A percentile compares a stretch with the other conserved stretches of the same genome.
phyloP scores from a whole-genome alignment of 2,329 filamentous ascomycete species.

The Ophiocordyceps camponoti-leonardi region DNA sequence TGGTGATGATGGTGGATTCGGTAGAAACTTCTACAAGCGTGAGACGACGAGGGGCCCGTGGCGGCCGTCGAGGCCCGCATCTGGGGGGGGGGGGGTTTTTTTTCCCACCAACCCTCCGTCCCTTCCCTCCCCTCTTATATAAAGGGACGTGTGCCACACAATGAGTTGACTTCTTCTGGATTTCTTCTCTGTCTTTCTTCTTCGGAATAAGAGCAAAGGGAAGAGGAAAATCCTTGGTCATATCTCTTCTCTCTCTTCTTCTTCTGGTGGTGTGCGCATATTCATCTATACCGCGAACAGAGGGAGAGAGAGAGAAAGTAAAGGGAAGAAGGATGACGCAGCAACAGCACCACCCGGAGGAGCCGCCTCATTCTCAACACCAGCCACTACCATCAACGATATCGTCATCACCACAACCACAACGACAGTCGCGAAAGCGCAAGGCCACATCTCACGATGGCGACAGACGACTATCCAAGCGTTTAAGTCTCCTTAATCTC shows the following conservation, averaged over 20 bases:
- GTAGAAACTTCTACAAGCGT: conserved; percentile 29
- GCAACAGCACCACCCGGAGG: not conserved
- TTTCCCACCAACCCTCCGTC: not conserved
- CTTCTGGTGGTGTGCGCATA: too few species aligned
- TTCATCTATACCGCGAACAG: too few species aligned
- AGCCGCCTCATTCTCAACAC: not conserved
- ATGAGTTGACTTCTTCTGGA: too few species aligned
- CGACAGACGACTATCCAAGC: conserved; percentile 61
- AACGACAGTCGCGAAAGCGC: conserved; percentile 27
- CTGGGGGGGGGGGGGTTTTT: too few species aligned
- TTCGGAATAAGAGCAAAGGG: too few species aligned
- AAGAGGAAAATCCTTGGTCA: too few species aligned
- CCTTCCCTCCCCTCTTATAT: not conserved
- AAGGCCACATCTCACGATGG: conserved; percentile 43
- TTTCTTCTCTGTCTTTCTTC: too few species aligned
- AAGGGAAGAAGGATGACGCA: not conserved
- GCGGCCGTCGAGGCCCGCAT: conserved; percentile 2
- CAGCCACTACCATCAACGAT: not conserved
- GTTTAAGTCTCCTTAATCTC: conserved; percentile 65
- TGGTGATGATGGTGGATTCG: conserved; percentile 6
- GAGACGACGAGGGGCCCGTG: conserved; percentile 11
- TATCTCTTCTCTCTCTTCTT: too few species aligned
- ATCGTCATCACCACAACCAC: conserved; percentile 5
- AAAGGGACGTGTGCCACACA: too few species aligned
- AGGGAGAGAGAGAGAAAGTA: too few species aligned